Evolutionary conservation across 352 stramenopile genomes (phyloP).

Genomic region (Globisporangium iwayamae): DNA sequence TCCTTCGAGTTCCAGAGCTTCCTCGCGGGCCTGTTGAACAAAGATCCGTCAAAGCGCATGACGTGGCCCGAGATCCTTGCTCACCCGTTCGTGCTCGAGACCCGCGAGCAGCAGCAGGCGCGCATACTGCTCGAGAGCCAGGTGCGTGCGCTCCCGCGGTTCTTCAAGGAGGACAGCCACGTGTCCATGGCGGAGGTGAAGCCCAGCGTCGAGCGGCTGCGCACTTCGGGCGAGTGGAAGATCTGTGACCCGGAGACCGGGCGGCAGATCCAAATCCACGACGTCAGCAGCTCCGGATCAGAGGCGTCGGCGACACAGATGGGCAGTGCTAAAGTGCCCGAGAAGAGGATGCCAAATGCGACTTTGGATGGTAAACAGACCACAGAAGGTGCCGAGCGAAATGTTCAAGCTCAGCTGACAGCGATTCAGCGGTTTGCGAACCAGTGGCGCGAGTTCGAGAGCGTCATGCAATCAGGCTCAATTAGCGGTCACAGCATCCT

Average conservation of each 20-base stretch:
- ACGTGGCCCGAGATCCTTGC: conserved; percentile 88
- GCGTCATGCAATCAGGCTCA: neutral
- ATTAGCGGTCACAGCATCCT: neutral
- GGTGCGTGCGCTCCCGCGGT: conserved; percentile 56
- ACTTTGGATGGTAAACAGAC: neutral
- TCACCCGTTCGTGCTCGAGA: conserved; percentile 90
- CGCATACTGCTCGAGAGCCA: conserved; percentile 53
- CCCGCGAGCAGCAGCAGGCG: conserved; percentile 48
- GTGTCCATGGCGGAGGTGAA: conserved; percentile 37
- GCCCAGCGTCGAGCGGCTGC: conserved; percentile 65
- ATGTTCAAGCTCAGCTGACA: neutral
- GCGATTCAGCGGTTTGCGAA: conserved; percentile 1
- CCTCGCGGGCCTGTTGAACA: conserved; percentile 86
- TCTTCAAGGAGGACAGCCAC: conserved; percentile 55
- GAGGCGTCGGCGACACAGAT: neutral
- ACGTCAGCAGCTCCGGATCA: neutral
- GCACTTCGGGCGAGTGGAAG: conserved; percentile 79
- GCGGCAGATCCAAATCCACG: conserved; percentile 29
- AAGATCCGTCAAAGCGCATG: conserved; percentile 82
- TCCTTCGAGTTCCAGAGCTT: conserved; percentile 84
- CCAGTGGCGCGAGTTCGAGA: conserved; percentile 4
- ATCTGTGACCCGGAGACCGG: conserved; percentile 81
- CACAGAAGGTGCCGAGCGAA: neutral
- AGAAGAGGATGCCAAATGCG: neutral
- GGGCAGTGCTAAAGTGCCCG: conserved; percentile 2